Evolutionary conservation across 2,329 filamentous ascomycete genomes (phyloP), one percentile per base, ranked within the genome.

Genomic region (Hortaea sp.): DNA sequence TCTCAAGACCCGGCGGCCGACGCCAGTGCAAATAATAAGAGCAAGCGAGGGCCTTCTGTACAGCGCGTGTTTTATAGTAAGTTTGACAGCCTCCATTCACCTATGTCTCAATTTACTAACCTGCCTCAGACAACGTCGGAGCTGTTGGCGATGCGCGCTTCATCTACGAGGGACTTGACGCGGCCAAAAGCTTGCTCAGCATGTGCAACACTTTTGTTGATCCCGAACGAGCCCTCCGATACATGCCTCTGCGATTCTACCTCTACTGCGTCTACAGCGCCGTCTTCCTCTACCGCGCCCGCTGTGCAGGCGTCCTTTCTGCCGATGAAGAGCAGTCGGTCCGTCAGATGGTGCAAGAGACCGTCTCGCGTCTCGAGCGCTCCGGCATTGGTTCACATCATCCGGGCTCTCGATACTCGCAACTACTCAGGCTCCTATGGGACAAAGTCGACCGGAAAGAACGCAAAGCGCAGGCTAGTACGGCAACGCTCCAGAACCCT

Each of bases 151-250:
- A 73, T 46, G 70, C 69, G 1, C 60, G 70, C 2, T 73, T 73
- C 58, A 73, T 73, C 43, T 73, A 72, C 53, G 70, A 73, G 56
- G 69, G 69, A 1, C 63, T 73, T 4, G 70, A 73, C 48, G 70
- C 70, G 0, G 70, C 70, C 6, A 73, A 73, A 56, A 69, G 68
- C 20, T 64, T 73, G 10, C 60, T 73, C 3, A 71, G 67, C n/a
- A 73, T 71, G 31, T 65, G 69, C 42, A 73, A 72, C 57, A 72
- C 69, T 42, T 73, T 72, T 46, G 69, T 73, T 20, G 67, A 71
- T 46, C 68, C 70, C 0, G 70, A 72, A 48, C 67, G 66, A 49
- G 62, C 64, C 1, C 59, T 73, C 1, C 66, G 70, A 30, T 72
- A 66, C 49, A 72, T 73, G 70, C 70, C 70, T 0, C 53, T 73